Percentiles rank a stretch among this genome's conserved stretches.
These are phyloP conservation scores for Nakazawaea ernobii DNA, from an alignment of 805 yeast genomes.

Conservation along the genomic window DNA sequence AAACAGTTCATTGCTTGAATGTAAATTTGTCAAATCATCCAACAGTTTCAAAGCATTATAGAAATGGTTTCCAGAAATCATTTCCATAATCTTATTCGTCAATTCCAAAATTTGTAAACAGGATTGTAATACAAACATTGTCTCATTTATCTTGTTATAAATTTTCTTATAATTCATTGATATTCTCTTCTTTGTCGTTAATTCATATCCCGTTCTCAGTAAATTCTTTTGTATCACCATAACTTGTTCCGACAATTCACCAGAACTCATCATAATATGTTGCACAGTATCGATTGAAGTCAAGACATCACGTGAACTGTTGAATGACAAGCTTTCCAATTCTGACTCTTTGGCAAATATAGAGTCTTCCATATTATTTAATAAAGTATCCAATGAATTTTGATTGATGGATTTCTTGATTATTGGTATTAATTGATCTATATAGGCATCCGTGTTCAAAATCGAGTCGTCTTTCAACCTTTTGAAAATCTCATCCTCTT, in stretches of 20 bases:
- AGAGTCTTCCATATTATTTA: conserved; percentile 48
- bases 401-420: conserved; percentile 56
- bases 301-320: conserved; percentile 50
- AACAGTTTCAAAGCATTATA: conserved; percentile 82
- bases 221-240: conserved; percentile 51
- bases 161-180: conserved; percentile 59
- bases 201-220: conserved; percentile 57
- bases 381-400: conserved; percentile 49
- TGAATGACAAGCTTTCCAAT: conserved; percentile 55
- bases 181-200: conserved; percentile 56
- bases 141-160: conserved; percentile 62
- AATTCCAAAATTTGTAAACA: conserved; percentile 80
- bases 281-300: conserved; percentile 59
- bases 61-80: conserved; percentile 68
- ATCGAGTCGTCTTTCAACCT: conserved; percentile 25
- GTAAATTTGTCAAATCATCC: conserved; percentile 66
- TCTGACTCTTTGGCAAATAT: conserved; percentile 59
- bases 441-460: conserved; percentile 56
- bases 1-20: conserved; percentile 61
- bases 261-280: conserved; percentile 52
- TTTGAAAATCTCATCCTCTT: conserved; percentile 28
- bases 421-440: conserved; percentile 77
- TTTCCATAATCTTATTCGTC: conserved; percentile 78
- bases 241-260: conserved; percentile 49
- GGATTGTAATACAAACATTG: conserved; percentile 59